Evolutionary conservation across 208 protist genomes (phyloP).

Genomic region (Entamoeba invadens): DNA sequence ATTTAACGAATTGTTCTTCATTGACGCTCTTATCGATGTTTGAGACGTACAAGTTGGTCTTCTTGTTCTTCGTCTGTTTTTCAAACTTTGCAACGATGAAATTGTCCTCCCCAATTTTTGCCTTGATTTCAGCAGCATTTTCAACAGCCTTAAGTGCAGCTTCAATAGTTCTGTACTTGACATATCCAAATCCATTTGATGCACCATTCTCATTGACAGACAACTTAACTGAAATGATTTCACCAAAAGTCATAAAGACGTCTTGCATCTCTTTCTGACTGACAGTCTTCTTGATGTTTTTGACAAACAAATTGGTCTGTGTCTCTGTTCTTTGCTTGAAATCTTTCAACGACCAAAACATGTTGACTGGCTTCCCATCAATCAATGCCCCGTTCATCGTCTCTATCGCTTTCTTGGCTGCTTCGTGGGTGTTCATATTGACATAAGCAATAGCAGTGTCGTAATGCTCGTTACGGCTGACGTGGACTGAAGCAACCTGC

Average conservation of each 20-base stretch:
- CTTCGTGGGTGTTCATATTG: background rate
- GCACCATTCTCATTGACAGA: background rate
- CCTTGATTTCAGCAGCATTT: background rate
- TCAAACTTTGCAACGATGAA: background rate
- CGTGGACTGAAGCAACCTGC: background rate
- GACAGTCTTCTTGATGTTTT: background rate
- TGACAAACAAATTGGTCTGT: background rate
- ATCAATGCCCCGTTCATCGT: background rate
- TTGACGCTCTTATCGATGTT: background rate
- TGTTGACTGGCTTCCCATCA: background rate
- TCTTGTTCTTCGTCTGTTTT: background rate
- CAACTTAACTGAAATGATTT: background rate
- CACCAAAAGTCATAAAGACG: background rate
- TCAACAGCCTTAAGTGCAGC: background rate
- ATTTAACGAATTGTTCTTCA: background rate
- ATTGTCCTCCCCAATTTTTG: background rate
- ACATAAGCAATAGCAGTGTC: background rate
- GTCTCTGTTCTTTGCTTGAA: background rate
- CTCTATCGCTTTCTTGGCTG: background rate
- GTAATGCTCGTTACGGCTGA: background rate
- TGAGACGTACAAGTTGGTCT: background rate
- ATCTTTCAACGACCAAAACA: background rate
- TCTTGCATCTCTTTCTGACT: background rate
- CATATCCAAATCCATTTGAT: conserved; percentile 2
- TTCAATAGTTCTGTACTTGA: background rate